Evolutionary conservation across 208 protist genomes (phyloP).

Genomic region (Phytomonas sp.): DNA sequence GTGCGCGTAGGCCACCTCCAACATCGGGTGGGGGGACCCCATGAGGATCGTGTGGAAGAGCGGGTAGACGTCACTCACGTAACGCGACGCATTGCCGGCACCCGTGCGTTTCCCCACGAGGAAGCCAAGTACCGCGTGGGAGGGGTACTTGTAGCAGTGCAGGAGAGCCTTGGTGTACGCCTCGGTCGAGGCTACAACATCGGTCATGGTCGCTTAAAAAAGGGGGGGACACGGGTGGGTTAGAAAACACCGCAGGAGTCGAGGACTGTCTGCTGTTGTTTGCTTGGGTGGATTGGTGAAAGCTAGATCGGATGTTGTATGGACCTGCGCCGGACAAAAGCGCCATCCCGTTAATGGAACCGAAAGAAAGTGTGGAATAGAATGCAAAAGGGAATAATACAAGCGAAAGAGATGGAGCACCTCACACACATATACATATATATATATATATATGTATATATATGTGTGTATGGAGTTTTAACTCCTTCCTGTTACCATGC

Average conservation of each 20-base stretch:
- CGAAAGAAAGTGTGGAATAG: not conserved
- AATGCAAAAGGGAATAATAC: slow-evolving; percentile 8
- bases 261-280: slow-evolving; percentile 10
- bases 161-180: slow-evolving; percentile 78
- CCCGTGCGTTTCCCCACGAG: slow-evolving; percentile 71
- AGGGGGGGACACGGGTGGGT: slow-evolving; percentile 14
- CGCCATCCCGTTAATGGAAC: no score
- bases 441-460: no score
- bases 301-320: slow-evolving; percentile 4
- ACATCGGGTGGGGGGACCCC: slow-evolving; percentile 72
- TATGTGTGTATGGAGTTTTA: not conserved
- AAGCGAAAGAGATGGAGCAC: slow-evolving; percentile 4
- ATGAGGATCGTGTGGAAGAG: slow-evolving; percentile 75
- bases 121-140: slow-evolving; percentile 70
- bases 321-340: not conserved
- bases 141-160: slow-evolving; percentile 82
- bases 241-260: not conserved
- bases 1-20: slow-evolving; percentile 72
- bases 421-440: no score
- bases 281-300: not conserved
- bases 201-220: not conserved
- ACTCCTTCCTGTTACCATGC: not conserved
- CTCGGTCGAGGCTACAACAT: slow-evolving; percentile 48
- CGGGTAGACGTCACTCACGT: slow-evolving; percentile 61
- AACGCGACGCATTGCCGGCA: slow-evolving; percentile 16